Percentiles rank a stretch among this genome's conserved stretches.
These are phyloP conservation scores for Pyricularia grisea DNA, from an alignment of 2,329 filamentous ascomycete species.

Conservation along the genomic window DNA sequence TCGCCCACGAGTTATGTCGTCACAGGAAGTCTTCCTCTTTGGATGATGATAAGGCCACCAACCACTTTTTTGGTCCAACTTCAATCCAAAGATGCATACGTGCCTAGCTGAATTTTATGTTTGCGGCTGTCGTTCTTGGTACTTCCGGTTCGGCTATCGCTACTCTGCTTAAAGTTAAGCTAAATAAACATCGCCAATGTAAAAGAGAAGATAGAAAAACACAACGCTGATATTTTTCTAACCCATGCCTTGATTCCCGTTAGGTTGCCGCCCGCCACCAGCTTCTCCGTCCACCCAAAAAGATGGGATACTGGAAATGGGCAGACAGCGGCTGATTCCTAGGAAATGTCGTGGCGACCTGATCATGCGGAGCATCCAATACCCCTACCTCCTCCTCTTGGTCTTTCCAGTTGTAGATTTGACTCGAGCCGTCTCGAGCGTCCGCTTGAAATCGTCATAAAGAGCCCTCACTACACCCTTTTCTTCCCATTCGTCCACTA, in stretches of 20 bases:
- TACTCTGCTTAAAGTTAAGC: background rate
- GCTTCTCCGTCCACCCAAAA: background rate
- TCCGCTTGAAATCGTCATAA: constrained; percentile 56
- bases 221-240: background rate
- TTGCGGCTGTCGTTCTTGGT: background rate
- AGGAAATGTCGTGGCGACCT: background rate
- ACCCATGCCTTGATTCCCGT: background rate
- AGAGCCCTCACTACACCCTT: constrained; percentile 49
- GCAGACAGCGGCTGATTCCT: background rate
- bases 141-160: background rate
- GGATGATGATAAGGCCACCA: background rate
- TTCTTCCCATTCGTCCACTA: constrained; percentile 55
- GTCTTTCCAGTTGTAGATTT: constrained; percentile 14
- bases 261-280: background rate
- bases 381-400: background rate
- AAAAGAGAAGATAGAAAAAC: background rate
- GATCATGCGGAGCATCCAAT: background rate
- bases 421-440: constrained; percentile 48
- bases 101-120: background rate
- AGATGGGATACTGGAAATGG: background rate
- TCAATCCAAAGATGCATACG: background rate
- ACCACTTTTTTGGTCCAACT: background rate
- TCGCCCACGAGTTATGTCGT: background rate
- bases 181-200: background rate
- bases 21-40: background rate